Percentiles rank a stretch among this genome's conserved stretches.
Evolutionary conservation across 306 rosid species (phyloP).

Genomic region (Glycine tomentella): DNA sequence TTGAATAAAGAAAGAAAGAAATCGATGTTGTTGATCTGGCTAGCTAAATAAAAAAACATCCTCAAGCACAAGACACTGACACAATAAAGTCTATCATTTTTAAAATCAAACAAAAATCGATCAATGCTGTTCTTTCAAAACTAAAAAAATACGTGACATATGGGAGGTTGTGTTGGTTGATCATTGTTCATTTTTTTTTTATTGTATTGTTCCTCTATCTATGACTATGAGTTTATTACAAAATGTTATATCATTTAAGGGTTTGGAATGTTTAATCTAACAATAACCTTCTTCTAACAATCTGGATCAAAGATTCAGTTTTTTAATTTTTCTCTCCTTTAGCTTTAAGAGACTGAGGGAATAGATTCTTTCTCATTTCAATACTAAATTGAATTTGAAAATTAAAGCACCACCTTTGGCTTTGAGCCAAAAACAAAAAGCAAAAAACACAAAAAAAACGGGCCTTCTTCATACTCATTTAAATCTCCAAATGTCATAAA

Average conservation of each 20-base stretch:
- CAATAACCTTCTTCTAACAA: conserved; percentile 7
- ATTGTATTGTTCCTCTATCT: conserved; percentile 16
- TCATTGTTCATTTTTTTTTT: conserved; percentile 21
- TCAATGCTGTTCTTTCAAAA: not conserved
- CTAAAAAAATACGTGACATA: not conserved
- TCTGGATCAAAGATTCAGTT: conserved; percentile 36
- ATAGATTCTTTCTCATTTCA: conserved; percentile 28
- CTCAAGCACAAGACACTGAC: conserved; percentile 45
- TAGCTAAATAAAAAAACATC: conserved; percentile 35
- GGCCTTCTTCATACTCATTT: not conserved
- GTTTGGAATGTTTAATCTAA: conserved; percentile 19
- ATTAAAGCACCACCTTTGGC: conserved; percentile 43
- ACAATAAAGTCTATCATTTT: conserved; percentile 31
- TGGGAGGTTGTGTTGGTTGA: conserved; percentile 15
- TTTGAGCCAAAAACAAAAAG: conserved; percentile 45
- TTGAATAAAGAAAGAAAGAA: not conserved
- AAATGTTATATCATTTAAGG: not conserved
- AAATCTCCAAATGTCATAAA: not conserved
- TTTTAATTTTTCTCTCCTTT: conserved; percentile 20
- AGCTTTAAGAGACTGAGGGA: conserved; percentile 27
- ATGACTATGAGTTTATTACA: conserved; percentile 4
- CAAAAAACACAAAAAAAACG: conserved; percentile 18
- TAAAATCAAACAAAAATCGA: conserved; percentile 21
- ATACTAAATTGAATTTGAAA: conserved; percentile 41
- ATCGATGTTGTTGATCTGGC: conserved; percentile 35